A percentile compares a stretch with the other conserved stretches of the same genome.
These are phyloP conservation scores for Penicillium polonicum DNA, from an alignment of 2,329 filamentous ascomycete species.

Conservation along the genomic window DNA sequence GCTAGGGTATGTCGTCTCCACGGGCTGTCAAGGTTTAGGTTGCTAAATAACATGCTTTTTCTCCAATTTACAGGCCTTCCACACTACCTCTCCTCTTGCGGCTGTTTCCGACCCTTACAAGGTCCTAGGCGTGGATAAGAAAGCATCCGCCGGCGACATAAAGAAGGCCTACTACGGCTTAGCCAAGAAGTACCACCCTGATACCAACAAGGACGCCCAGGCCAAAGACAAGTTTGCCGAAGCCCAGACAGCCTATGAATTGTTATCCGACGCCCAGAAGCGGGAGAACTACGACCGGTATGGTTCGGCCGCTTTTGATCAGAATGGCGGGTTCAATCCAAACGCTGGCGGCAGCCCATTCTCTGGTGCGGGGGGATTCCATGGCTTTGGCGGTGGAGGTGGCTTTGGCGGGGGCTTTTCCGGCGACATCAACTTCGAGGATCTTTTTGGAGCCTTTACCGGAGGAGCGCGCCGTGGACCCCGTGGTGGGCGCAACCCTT, in stretches of 20 bases:
- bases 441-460: constrained; percentile 86
- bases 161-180: constrained; percentile 98
- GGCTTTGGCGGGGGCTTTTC: constrained; percentile 64
- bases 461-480: constrained; percentile 56
- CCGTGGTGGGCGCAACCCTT: constrained; percentile 62
- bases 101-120: constrained; percentile 82
- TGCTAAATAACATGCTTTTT: neutral
- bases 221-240: constrained; percentile 95
- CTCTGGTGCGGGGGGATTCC: constrained; percentile 60
- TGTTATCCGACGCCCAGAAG: constrained; percentile 90
- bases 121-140: constrained; percentile 78
- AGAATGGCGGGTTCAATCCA: constrained; percentile 74
- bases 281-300: constrained; percentile 89
- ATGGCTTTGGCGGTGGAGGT: constrained; percentile 50
- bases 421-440: constrained; percentile 89
- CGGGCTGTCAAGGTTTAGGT: neutral
- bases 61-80: constrained; percentile 39
- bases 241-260: constrained; percentile 89
- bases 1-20: constrained; percentile 33
- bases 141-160: constrained; percentile 79
- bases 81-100: constrained; percentile 56
- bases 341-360: constrained; percentile 57
- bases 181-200: constrained; percentile 96
- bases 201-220: constrained; percentile 92
- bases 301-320: constrained; percentile 72